Conservation (phyloP, 345 rosid genomes). For the Citrus inodora region DNA sequence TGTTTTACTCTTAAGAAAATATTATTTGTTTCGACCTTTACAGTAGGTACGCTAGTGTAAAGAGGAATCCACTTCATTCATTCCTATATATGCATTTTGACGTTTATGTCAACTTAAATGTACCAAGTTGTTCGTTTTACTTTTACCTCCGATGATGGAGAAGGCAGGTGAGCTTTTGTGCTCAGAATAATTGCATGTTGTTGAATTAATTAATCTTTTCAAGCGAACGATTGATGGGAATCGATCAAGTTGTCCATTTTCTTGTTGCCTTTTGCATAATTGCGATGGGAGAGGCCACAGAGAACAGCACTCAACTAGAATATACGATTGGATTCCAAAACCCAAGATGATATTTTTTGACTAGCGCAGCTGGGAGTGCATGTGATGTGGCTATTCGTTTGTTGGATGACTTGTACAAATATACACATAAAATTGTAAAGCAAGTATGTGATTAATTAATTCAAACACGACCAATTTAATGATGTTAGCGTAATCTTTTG, state of each 20-base stretch:
- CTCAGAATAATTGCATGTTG: neutral
- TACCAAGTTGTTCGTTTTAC: neutral
- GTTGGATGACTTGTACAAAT: neutral
- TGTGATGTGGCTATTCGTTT: neutral
- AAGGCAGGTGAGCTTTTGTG: neutral
- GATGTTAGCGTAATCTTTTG: neutral
- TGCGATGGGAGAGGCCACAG: neutral
- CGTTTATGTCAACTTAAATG: neutral
- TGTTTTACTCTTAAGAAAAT: no score
- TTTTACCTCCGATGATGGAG: neutral
- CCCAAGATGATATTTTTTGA: neutral
- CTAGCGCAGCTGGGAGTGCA: neutral
- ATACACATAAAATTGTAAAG: neutral
- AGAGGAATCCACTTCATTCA: neutral
- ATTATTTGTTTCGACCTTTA: no score
- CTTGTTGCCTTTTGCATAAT: neutral
- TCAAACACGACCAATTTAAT: neutral
- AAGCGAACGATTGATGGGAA: neutral
- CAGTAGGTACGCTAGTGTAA: no score
- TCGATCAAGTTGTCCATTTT: no score
- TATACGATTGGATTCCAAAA: constrained; percentile 2
- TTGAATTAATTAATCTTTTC: neutral
- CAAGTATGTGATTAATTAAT: no score
- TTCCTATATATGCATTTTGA: no score
- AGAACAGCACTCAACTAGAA: neutral